Evolutionary conservation across 306 rosid genomes (phyloP).

Genomic region (Prosopis cineraria): DNA sequence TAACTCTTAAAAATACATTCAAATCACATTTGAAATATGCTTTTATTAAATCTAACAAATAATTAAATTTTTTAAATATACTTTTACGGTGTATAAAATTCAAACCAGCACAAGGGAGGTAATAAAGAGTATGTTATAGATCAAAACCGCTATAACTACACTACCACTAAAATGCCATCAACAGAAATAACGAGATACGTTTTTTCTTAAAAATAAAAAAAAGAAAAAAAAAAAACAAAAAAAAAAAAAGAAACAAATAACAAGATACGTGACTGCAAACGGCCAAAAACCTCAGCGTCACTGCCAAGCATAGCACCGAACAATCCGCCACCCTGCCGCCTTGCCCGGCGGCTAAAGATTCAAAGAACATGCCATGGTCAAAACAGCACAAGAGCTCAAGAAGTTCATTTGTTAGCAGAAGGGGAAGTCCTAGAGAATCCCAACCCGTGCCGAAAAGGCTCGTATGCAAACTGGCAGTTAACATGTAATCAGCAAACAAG

Average conservation of each 20-base stretch:
- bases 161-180: constrained; percentile 25
- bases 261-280: neutral
- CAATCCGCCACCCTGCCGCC: neutral
- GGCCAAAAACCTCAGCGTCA: constrained; percentile 29
- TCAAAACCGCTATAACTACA: constrained; percentile 1
- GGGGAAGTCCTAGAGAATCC: constrained; percentile 28
- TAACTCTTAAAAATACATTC: too few species aligned
- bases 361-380: constrained; percentile 2
- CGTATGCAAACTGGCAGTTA: constrained; percentile 22
- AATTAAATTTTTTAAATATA: too few species aligned
- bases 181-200: constrained; percentile 1
- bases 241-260: too few species aligned
- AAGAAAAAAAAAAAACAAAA: neutral
- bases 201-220: constrained; percentile 12
- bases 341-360: neutral
- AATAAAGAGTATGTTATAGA: neutral
- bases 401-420: constrained; percentile 25
- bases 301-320: constrained; percentile 1
- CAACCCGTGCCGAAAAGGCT: constrained; percentile 31
- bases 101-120: too few species aligned
- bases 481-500: constrained; percentile 6
- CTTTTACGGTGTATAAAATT: too few species aligned
- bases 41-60: too few species aligned
- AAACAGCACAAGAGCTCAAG: constrained; percentile 37
- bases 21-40: too few species aligned